phyloP scores from a whole-genome alignment of 768 basidiomycete genomes.

The Podaxis sp. region DNA sequence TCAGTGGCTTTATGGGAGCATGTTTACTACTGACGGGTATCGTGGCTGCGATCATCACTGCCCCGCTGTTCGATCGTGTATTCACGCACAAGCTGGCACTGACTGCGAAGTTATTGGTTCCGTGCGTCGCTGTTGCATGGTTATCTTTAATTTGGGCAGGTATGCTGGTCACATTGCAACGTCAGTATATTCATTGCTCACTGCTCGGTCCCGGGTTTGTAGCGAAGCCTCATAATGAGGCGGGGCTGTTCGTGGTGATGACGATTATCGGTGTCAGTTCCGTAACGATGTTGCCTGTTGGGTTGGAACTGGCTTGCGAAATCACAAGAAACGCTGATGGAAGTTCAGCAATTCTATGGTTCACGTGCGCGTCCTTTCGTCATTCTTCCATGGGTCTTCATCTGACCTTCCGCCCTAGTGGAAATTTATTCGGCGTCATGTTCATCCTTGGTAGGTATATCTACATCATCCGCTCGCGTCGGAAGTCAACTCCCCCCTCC shows the following conservation, averaged over 20 bases:
- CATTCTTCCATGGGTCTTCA: neutral
- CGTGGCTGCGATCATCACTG: constrained; percentile 61
- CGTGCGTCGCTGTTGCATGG: constrained; percentile 64
- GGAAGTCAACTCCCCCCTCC: neutral
- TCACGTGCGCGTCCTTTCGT: constrained; percentile 45
- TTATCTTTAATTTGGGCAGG: constrained; percentile 81
- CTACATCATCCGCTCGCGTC: neutral
- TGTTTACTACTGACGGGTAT: constrained; percentile 70
- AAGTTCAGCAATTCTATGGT: constrained; percentile 78
- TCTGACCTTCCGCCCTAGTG: constrained; percentile 34
- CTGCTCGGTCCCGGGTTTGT: neutral
- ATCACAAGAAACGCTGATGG: constrained; percentile 78
- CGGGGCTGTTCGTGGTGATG: constrained; percentile 64
- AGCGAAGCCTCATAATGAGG: constrained; percentile 65
- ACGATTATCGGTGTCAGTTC: constrained; percentile 65
- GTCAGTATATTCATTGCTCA: neutral
- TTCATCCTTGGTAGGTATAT: constrained; percentile 56
- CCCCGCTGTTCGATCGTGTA: constrained; percentile 82
- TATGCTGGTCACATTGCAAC: constrained; percentile 29
- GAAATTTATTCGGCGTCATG: constrained; percentile 63
- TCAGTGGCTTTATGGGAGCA: constrained; percentile 70
- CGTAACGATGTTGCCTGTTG: constrained; percentile 72
- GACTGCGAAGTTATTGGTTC: constrained; percentile 59
- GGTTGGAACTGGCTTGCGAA: constrained; percentile 77
- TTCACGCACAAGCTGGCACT: constrained; percentile 71